A percentile compares a stretch with the other conserved stretches of the same genome.
phyloP scores from a whole-genome alignment of 495 filamentous ascomycete species.

The Neurospora pannonica region DNA sequence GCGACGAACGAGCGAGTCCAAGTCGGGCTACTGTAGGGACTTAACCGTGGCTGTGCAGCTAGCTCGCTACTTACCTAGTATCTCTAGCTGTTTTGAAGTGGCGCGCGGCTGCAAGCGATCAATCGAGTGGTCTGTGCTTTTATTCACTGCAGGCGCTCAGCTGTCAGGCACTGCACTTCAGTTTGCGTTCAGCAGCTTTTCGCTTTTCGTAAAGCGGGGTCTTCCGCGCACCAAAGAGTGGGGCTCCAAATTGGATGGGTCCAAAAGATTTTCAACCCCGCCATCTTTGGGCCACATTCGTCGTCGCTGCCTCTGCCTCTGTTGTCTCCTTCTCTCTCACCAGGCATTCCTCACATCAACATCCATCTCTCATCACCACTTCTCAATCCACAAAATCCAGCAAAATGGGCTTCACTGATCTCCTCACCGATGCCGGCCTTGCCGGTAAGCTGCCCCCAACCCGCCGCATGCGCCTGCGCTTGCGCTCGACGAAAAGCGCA shows the following conservation, averaged over 20 bases:
- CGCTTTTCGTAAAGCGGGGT: not conserved
- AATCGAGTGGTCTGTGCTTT: not conserved
- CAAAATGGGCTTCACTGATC: conserved; percentile 91
- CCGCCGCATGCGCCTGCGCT: not conserved
- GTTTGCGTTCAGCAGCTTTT: not conserved
- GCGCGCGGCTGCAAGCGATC: not conserved
- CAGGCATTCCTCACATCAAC: not conserved
- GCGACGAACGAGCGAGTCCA: not conserved
- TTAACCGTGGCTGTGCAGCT: not conserved
- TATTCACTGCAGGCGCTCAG: not conserved
- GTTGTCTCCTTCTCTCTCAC: conserved; percentile 3
- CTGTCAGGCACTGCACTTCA: not conserved
- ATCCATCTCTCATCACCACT: conserved; percentile 1
- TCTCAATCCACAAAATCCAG: not conserved
- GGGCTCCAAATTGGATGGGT: not conserved
- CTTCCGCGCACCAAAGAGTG: not conserved
- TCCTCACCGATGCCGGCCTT: conserved; percentile 77
- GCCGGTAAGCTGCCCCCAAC: conserved; percentile 50
- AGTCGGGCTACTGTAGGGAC: not conserved
- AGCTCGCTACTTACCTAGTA: not conserved
- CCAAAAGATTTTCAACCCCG: conserved; percentile 16
- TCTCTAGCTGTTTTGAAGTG: not conserved
- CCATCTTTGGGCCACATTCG: conserved; percentile 8
- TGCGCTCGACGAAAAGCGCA: not conserved
- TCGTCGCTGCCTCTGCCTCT: conserved; percentile 1